phyloP scores from a whole-genome alignment of 2,329 filamentous ascomycete genomes.

The Calonectria pseudoturangicola region DNA sequence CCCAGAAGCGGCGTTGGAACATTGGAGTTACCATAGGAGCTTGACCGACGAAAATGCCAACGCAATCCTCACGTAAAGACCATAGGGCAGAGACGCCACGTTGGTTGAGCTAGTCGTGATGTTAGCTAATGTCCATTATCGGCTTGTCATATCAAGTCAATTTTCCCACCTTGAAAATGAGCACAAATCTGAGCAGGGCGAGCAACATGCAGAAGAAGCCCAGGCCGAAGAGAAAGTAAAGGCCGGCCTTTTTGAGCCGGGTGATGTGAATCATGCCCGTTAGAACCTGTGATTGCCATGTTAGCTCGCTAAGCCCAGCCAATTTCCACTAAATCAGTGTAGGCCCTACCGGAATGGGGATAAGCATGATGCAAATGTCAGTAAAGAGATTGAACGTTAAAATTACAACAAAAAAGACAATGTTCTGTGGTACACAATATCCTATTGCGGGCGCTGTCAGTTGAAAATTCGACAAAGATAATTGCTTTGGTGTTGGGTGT shows the following conservation, averaged over 20 bases:
- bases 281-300: neutral
- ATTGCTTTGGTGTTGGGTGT: neutral
- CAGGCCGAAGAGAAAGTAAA: conserved; percentile 1
- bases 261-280: conserved; percentile 8
- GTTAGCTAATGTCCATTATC: neutral
- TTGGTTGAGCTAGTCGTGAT: neutral
- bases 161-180: conserved; percentile 14
- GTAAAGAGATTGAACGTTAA: neutral
- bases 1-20: conserved; percentile 12
- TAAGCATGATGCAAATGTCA: conserved; percentile 17
- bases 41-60: conserved; percentile 8
- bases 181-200: neutral
- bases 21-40: conserved; percentile 4
- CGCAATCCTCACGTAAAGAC: conserved; percentile 12
- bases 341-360: conserved; percentile 6
- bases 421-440: conserved; percentile 3
- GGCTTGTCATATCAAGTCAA: neutral
- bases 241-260: neutral
- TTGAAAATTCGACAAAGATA: fast-evolving
- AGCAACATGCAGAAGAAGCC: conserved; percentile 11
- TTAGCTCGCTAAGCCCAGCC: neutral
- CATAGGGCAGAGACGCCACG: conserved; percentile 11
- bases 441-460: neutral
- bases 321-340: no score
- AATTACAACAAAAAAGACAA: conserved; percentile 16